Evolutionary conservation across 441 rosid genomes (phyloP), one percentile per base, ranked within the genome.

Genomic region (Arabidopsis lyrata): DNA sequence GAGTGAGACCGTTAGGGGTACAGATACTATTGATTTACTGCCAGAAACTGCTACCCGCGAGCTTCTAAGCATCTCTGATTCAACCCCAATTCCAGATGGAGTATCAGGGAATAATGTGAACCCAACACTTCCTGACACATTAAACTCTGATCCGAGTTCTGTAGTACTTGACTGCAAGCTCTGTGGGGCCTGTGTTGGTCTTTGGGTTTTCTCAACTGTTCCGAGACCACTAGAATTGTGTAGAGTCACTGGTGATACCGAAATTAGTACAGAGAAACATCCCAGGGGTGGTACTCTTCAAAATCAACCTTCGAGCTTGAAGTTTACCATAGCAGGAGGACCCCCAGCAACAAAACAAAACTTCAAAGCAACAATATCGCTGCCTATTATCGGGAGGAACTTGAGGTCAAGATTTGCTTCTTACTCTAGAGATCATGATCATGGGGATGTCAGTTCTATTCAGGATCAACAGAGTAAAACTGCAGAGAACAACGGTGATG

Each of bases 181-280:
- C 72, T 89, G 99, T 84, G 98, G 99, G 36, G 97, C 99, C 42
- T 87, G 85, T 76, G 93, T 87, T 79, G 99, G 99, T 57, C 83
- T 96, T 74, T 91, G 99, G 99, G 79, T 88, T 63, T 93, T 87
- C 84, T 75, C 80, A 64, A 79, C 84, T 29, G 86, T 89, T 77
- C 80, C 81, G 36, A 79, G 76, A 53, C 98, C 99, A 44, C 22
- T 89, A n/a, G 97, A 96, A 83, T 64, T 86, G 70, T 80, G 90
- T 73, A 90, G 92, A 81, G 63, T 95, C 66, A 86, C 84, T 45
- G 99, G 97, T 58, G 77, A 55, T 63, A 68, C 89, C 1, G 96
- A 86, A 83, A 72, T 84, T 38, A 77, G 61, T 68, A 54, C 78
- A 52, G 76, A 79, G 76, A 52, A 59, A 60, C 79, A 69, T 75